phyloP scores from a whole-genome alignment of 441 rosid genomes.

The Pelargonium exstipulatum region DNA sequence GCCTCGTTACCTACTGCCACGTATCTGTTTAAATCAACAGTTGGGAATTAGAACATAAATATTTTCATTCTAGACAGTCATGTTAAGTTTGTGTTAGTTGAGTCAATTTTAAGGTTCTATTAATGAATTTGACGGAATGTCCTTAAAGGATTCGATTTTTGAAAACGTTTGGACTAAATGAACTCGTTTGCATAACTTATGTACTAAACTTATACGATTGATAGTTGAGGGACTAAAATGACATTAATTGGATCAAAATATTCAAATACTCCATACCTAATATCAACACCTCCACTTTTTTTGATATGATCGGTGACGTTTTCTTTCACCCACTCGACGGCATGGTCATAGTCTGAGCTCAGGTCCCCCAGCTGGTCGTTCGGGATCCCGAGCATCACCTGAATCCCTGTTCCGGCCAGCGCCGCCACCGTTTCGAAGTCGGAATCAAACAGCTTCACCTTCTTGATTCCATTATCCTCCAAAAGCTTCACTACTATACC shows the following conservation, averaged over 20 bases:
- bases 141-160: too few relatives aligned
- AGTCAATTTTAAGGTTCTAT: too few relatives aligned
- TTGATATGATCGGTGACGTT: slow-evolving; percentile 46
- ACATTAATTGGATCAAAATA: too few relatives aligned
- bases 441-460: slow-evolving; percentile 72
- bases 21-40: slow-evolving; percentile 34
- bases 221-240: too few relatives aligned
- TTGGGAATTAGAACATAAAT: neutral
- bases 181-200: neutral
- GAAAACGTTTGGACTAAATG: neutral
- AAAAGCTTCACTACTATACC: slow-evolving; percentile 53
- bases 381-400: slow-evolving; percentile 85
- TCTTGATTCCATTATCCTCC: slow-evolving; percentile 57
- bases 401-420: slow-evolving; percentile 47
- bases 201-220: neutral
- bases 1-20: slow-evolving; percentile 96
- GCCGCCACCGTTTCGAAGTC: slow-evolving; percentile 45
- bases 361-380: slow-evolving; percentile 40
- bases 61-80: too few relatives aligned
- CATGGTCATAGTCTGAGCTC: slow-evolving; percentile 31
- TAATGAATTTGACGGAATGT: too few relatives aligned
- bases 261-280: too few relatives aligned
- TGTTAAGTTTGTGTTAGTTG: too few relatives aligned
- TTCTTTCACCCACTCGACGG: slow-evolving; percentile 69
- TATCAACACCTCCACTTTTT: slow-evolving; percentile 42